A percentile compares a stretch with the other conserved stretches of the same genome.
Evolutionary conservation across 306 rosid genomes (phyloP).

Genomic region (Arachis stenosperma): DNA sequence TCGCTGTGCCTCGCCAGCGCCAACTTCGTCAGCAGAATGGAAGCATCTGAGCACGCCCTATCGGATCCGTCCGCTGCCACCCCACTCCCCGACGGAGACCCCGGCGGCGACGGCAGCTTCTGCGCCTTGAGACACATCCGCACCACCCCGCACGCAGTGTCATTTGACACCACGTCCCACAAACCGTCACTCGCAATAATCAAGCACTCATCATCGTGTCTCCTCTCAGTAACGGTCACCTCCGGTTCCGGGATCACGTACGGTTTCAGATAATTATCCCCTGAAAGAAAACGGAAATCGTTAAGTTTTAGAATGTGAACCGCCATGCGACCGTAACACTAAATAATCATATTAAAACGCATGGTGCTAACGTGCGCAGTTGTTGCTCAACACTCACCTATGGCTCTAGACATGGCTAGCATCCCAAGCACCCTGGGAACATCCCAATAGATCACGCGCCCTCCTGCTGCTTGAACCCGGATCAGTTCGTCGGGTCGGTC

Average conservation of each 20-base stretch:
- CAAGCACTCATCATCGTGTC: slow-evolving; percentile 73
- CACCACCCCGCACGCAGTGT: slow-evolving; percentile 78
- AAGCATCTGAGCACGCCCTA: slow-evolving; percentile 78
- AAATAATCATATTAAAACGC: background rate
- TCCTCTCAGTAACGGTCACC: slow-evolving; percentile 69
- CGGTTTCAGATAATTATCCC: slow-evolving; percentile 81
- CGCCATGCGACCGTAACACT: background rate
- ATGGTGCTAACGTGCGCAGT: slow-evolving; percentile 7
- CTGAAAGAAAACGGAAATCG: slow-evolving; percentile 13
- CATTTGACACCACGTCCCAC: slow-evolving; percentile 92
- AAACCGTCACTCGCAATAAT: slow-evolving; percentile 87
- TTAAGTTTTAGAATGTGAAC: background rate
- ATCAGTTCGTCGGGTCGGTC: slow-evolving; percentile 85
- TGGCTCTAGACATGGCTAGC: slow-evolving; percentile 88
- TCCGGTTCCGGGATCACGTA: slow-evolving; percentile 91
- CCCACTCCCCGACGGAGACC: slow-evolving; percentile 39
- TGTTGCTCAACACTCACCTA: slow-evolving; percentile 46
- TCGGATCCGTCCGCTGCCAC: slow-evolving; percentile 51
- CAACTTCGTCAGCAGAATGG: slow-evolving; percentile 78
- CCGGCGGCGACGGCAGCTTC: slow-evolving; percentile 34
- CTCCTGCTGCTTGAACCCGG: slow-evolving; percentile 79
- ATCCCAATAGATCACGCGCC: slow-evolving; percentile 91
- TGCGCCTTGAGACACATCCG: slow-evolving; percentile 67
- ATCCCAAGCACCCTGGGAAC: slow-evolving; percentile 91
- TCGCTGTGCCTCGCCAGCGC: slow-evolving; percentile 85